Base-by-base conservation (phyloP, 2,329 filamentous ascomycete genomes). In the Aspergillus ochraceus region DNA sequence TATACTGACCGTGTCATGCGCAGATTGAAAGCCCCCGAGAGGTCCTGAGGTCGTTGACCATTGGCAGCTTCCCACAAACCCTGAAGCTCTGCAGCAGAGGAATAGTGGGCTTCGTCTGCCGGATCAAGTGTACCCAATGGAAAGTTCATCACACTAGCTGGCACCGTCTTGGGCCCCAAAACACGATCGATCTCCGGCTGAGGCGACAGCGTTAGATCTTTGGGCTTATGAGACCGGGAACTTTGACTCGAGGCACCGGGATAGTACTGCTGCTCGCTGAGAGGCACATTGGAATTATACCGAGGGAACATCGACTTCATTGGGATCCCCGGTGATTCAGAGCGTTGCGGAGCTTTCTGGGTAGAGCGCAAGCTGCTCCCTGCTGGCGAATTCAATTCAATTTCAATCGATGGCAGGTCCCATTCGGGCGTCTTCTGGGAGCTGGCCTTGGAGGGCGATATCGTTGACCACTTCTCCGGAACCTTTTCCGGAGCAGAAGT, bases 241-340 rank as follows among this genome's bases (percentile, higher is more conserved):
- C 14, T 52, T 52, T 64, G 60, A 29, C 54, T 58, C 20, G 68
- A 58, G 10, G 66, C 59, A 36, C 70, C 70, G 9, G 74, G 72
- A 50, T 70, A 73, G 60, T 78, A 77, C 9, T 68, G 64, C 59
- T 80, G 78, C 57, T 75, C 70, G 30, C 60, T 69, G 39, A 76
- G 65, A 17, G 76, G 70, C 1, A 76, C 24, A 14, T 73, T 70
- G 1, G 76, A 74, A 60, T 81, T 70, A 60, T 79, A 79, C 10
- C 68, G 75, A 8, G 79, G 79, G 60, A 81, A 80, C 62, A 80
- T 80, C 4, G 79, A 80, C 58, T 67, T 74, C 63, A 81, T 79
- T 11, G 76, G 76, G 22, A 73, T 59, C 3, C 71, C 65, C 0
- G 76, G 74, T 3, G 77, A 72, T 10, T 56, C 60, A 10, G 67